Evolutionary conservation across 2,329 filamentous ascomycete species (phyloP), one percentile per base, ranked within the genome.

Genomic region (Samsoniella hepiali): DNA sequence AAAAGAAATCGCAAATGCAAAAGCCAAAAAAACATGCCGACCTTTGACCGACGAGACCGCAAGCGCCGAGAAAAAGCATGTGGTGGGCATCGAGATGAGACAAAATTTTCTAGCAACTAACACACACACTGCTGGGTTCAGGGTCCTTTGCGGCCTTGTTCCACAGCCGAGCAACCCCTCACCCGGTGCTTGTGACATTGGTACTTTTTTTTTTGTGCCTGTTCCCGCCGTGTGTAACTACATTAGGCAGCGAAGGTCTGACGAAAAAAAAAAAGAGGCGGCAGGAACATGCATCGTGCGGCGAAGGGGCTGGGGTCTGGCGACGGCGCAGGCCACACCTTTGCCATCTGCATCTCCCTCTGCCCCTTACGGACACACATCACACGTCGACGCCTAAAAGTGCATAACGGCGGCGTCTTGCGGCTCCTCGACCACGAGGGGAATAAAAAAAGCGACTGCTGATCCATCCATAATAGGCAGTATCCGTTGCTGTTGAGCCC

Each of bases 301-400:
- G 3, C 29, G 42, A 27, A 34, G 15, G 44, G 45, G n/a, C 34
- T 31, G 1, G 32, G 11, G 6, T 32, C 27, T 9, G 5, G 5
- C 5, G n/a, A 17, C 31, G 40, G 55, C 31, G 55, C 38, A 44
- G 38, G 27, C 27, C 13, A 29, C 13, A 29, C 53, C 36, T 31
- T 32, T 56, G 53, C 53, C 53, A 56, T 56, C 53, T 32, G 17
- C 40, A 57, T 47, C 29, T 57, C 55, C 13, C 55, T 36, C 38
- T 42, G 53, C 53, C 22, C 54, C 3, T 17, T 54, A 8, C 32
- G 29, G 50, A 38, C 7, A 38, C 15, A 27, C 13, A 22, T 4
- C 10, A 32, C 5, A 27, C 51, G 9, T 2, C n/a, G 3, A 36
- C 17, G 17, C 22, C 22, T 22, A 22, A 22, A 22, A 49, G n/a